Evolutionary conservation across 306 rosid species (phyloP), one percentile per base, ranked within the genome.

Genomic region (Cicer chorassanicum): DNA sequence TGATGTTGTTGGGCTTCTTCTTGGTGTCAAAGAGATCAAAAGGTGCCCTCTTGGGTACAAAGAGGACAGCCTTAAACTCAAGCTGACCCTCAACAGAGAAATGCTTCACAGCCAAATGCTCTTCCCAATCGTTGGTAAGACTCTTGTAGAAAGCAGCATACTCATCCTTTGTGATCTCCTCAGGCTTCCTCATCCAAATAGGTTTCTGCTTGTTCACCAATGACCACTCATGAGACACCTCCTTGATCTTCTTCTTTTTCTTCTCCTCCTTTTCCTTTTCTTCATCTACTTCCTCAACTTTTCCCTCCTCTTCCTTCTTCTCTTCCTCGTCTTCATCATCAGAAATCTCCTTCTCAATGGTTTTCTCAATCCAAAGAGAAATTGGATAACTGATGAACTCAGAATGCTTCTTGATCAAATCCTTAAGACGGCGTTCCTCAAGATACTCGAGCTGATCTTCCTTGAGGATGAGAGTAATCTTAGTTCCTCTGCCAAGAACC

Each of bases 151-250:
- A 93, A 1, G 98, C 98, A 77, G 98, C 77, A 74, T 93, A 93
- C 70, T 93, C 98, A 16, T 93, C 97, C 78, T 93, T 91, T 0
- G 81, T 80, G 15, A 93, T 93, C 78, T 93, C 97, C 49, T 93
- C 98, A 1, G 98, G 89, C 89, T 93, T 93, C 89, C 98, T 91
- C 97, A 93, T 88, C 98, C 98, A 91, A 70, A 89, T 93, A 8
- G 98, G 98, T 78, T 93, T 93, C 62, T 93, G 97, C 78, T 93
- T 93, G 97, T 93, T 93, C 68, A 93, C 93, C 91, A 91, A 61
- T 0, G 92, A 87, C 98, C 98, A 93, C 63, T 93, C 97, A 12
- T 91, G 84, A 1, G 98, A 93, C 4, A 93, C 86, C 66, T 93
- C 98, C 91, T 93, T 92, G 9, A 93, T 89, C 66, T 69, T 93